These are phyloP conservation scores for Tulasnella sp. DNA, from an alignment of 768 basidiomycete genomes.

Conservation along the genomic window DNA sequence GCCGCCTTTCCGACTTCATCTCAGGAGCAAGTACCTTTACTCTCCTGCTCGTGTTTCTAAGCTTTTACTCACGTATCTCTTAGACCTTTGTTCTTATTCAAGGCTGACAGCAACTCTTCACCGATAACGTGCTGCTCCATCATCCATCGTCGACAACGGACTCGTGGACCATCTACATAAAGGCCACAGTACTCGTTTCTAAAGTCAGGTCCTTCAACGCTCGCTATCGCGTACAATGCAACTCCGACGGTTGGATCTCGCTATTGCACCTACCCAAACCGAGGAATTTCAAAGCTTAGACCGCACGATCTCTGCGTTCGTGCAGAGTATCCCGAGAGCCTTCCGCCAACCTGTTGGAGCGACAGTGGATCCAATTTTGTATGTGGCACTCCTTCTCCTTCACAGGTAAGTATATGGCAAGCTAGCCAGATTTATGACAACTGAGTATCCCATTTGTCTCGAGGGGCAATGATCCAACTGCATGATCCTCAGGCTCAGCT, in stretches of 20 bases:
- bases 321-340: constrained; percentile 54
- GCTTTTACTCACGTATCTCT: neutral
- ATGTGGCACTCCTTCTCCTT: constrained; percentile 39
- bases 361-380: constrained; percentile 54
- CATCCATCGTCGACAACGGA: constrained; percentile 64
- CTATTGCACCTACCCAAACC: constrained; percentile 43
- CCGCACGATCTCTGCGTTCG: constrained; percentile 53
- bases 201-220: constrained; percentile 30
- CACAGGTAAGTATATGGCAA: constrained; percentile 39
- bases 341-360: constrained; percentile 52
- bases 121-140: constrained; percentile 52
- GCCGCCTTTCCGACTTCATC: neutral
- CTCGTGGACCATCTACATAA: constrained; percentile 67
- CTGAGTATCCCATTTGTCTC: neutral
- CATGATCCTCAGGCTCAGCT: neutral
- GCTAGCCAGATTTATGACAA: constrained; percentile 31
- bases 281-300: constrained; percentile 63
- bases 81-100: constrained; percentile 9
- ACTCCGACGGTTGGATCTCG: constrained; percentile 33
- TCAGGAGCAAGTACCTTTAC: neutral
- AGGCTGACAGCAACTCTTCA: constrained; percentile 64
- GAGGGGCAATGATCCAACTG: neutral
- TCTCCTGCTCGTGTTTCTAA: neutral
- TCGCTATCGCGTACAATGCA: constrained; percentile 39
- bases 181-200: constrained; percentile 62